phyloP scores from a whole-genome alignment of 345 rosid genomes.

The Ceriops decandra region DNA sequence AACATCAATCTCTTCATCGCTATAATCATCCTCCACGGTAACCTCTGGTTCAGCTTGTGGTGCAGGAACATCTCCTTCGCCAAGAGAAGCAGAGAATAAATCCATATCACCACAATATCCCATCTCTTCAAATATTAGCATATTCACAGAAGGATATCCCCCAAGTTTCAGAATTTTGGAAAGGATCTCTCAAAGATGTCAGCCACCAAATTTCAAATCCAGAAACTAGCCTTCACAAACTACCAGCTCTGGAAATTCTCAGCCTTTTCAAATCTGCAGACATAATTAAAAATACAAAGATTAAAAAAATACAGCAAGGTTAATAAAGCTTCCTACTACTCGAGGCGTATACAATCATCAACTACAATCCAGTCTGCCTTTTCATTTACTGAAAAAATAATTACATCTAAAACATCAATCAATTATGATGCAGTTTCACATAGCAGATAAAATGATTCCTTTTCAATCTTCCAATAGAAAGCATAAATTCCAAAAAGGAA shows the following conservation, averaged over 20 bases:
- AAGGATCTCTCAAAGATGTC: background rate
- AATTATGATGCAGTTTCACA: background rate
- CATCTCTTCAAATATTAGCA: conserved; percentile 72
- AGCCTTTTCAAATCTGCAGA: background rate
- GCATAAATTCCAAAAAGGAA: background rate
- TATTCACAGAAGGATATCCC: conserved; percentile 8
- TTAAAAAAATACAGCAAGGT: background rate
- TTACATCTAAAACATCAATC: background rate
- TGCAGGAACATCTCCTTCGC: conserved; percentile 36
- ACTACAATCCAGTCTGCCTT: no score
- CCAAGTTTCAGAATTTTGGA: background rate
- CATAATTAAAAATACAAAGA: background rate
- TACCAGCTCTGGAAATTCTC: background rate
- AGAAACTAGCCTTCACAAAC: background rate
- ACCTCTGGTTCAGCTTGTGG: conserved; percentile 56
- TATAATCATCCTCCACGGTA: conserved; percentile 44
- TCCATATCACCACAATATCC: conserved; percentile 79
- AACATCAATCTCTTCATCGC: conserved; percentile 66
- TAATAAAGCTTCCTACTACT: no score
- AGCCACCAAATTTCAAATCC: conserved; percentile 5
- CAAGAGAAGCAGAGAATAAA: conserved; percentile 46
- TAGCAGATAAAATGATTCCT: background rate
- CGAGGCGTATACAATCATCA: no score
- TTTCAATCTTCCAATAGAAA: background rate
- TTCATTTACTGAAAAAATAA: no score